Evolutionary conservation across 2,329 filamentous ascomycete genomes (phyloP), one percentile per base, ranked within the genome.

Genomic region (Coleophoma crateriformis): DNA sequence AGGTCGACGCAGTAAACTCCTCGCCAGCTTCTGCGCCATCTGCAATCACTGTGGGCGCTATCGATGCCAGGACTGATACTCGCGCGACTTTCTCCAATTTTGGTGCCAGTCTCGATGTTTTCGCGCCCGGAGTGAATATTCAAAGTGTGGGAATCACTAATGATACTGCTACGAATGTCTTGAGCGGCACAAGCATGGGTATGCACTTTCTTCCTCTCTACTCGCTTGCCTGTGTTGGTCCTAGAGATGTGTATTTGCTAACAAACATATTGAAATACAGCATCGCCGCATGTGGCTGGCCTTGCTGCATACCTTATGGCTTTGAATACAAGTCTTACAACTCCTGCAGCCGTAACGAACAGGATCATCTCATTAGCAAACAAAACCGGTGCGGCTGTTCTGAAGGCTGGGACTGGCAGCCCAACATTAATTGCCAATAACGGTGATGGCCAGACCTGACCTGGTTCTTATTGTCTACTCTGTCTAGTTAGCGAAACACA

Each of bases 261-360:
- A n/a, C 41, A 38, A 20, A 10, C n/a, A 17, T 15, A 46, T 34
- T 42, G 38, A 15, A 15, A 63, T 27, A 73, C 74, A 79, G 82
- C 85, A 22, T 76, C 77, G 12, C 85, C 85, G 1, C 84, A 87
- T 63, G 75, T 88, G 48, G 77, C 81, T 44, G 85, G 85, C 44
- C 71, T 88, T 3, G 82, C 81, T 13, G 83, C 82, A 27, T 88
- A 88, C 67, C 68, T 88, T 33, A 82, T 88, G 70, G 62, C 58
- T 5, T 56, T 71, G 1, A 70, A 75, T 55, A 47, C 15, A 3
- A 66, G 66, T 1, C 63, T 70, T 51, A 61, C 48, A 38, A 67
- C 63, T 5, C 71, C 72, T 7, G 63, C 67, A 46, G 68, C 64
- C 33, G 68, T 76, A 5, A 61, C 61, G 32, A 37, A 59, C 17